Percentiles rank a stretch among this genome's conserved stretches.
Conservation (phyloP, 2,329 filamentous ascomycete genomes). For the Phoma sp. region DNA sequence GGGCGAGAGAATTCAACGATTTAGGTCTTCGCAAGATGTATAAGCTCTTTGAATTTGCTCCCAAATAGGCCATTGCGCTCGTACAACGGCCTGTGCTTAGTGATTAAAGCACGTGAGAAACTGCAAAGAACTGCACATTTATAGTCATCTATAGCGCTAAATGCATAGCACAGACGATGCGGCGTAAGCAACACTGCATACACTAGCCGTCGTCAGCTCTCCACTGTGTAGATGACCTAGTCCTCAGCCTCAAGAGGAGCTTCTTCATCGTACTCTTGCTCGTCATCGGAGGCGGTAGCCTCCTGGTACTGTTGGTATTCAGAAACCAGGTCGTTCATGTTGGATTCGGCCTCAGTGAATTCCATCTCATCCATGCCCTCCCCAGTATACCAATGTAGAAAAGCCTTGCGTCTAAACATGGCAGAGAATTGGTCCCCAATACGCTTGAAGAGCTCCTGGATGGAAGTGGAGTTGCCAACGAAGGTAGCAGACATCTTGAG, state of each 20-base stretch:
- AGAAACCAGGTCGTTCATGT: slow-evolving; percentile 99
- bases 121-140: too few species aligned
- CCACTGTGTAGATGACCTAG: slow-evolving; percentile 44
- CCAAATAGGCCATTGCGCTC: too few species aligned
- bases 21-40: too few species aligned
- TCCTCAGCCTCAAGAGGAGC: slow-evolving; percentile 75
- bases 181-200: too few species aligned
- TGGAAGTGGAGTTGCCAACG: slow-evolving; percentile 98
- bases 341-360: slow-evolving; percentile 99
- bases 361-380: slow-evolving; percentile 99
- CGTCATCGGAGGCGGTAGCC: slow-evolving; percentile 93
- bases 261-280: slow-evolving; percentile 95
- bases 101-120: too few species aligned
- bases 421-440: slow-evolving; percentile 99
- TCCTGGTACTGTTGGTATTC: slow-evolving; percentile 99
- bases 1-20: too few species aligned
- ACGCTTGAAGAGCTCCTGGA: slow-evolving; percentile 99
- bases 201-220: too few species aligned
- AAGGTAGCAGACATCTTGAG: slow-evolving; percentile 99
- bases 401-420: slow-evolving; percentile 99
- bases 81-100: too few species aligned
- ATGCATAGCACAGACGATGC: too few species aligned
- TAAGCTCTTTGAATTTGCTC: too few species aligned
- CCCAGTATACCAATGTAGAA: slow-evolving; percentile 99
- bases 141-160: too few species aligned